These are phyloP conservation scores for Cladobotryum mycophilum DNA, from an alignment of 2,329 filamentous ascomycete species.

Conservation along the genomic window DNA sequence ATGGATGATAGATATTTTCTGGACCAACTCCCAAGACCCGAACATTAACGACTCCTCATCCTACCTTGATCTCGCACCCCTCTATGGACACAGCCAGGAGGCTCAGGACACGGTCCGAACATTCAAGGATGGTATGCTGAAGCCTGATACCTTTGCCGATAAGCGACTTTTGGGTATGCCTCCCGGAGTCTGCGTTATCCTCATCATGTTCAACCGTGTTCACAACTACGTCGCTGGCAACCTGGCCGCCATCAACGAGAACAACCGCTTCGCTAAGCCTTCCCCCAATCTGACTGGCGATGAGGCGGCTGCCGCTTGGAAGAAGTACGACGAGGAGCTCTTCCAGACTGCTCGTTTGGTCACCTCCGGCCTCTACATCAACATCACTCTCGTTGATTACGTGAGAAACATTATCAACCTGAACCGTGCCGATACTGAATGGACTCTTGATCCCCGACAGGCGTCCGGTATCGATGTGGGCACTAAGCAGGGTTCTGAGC, in stretches of 20 bases:
- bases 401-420: constrained; percentile 68
- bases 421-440: constrained; percentile 57
- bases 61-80: constrained; percentile 64
- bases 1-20: constrained; percentile 53
- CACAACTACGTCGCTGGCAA: constrained; percentile 82
- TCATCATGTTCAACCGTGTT: constrained; percentile 77
- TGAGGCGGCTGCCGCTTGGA: constrained; percentile 47
- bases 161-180: constrained; percentile 65
- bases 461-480: constrained; percentile 54
- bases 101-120: constrained; percentile 63
- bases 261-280: constrained; percentile 67
- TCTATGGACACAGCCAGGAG: constrained; percentile 63
- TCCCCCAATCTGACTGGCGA: constrained; percentile 42
- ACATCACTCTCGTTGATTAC: constrained; percentile 72
- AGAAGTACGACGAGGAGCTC: constrained; percentile 68
- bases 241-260: constrained; percentile 80
- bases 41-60: constrained; percentile 61
- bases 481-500: constrained; percentile 53
- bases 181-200: constrained; percentile 61
- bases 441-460: constrained; percentile 72
- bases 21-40: constrained; percentile 56
- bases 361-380: constrained; percentile 69
- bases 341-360: constrained; percentile 75
- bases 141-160: constrained; percentile 67
- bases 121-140: constrained; percentile 64